Percentiles rank a stretch among this genome's conserved stretches.
These are phyloP conservation scores for Fusarium illudens DNA, from an alignment of 2,329 filamentous ascomycete species.

Conservation along the genomic window DNA sequence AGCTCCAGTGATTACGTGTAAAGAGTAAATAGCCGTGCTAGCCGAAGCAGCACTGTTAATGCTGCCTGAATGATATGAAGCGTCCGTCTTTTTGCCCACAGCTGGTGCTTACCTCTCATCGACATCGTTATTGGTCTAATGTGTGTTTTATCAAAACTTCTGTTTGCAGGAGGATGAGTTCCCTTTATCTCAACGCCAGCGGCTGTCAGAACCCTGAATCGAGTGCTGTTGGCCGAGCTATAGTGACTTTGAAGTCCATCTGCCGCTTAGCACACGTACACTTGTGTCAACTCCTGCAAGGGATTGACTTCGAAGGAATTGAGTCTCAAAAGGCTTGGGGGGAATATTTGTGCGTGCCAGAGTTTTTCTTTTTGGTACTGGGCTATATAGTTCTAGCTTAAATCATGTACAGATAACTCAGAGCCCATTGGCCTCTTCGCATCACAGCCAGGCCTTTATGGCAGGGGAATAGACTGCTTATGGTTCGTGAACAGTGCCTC, in stretches of 20 bases:
- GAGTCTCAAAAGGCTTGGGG: no score
- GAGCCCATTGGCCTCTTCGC: not conserved
- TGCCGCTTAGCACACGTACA: no score
- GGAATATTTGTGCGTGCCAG: no score
- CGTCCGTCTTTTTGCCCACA: not conserved
- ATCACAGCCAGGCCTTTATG: not conserved
- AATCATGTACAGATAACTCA: not conserved
- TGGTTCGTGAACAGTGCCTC: slow-evolving; percentile 36
- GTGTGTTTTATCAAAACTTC: not conserved
- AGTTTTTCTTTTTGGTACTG: no score
- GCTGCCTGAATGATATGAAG: not conserved
- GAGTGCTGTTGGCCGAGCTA: no score
- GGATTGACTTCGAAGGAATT: no score
- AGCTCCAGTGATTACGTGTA: not conserved
- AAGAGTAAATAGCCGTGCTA: not conserved
- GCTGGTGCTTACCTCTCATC: not conserved
- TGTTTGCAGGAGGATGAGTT: no score
- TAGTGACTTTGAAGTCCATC: no score
- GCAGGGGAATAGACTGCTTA: slow-evolving; percentile 33
- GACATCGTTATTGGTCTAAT: not conserved
- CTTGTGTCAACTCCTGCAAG: no score
- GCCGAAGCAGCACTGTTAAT: not conserved
- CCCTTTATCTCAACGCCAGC: no score
- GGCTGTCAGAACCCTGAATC: no score
- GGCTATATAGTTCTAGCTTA: no score